Evolutionary conservation across 2,329 filamentous ascomycete species (phyloP), one percentile per base, ranked within the genome.

Genomic region (Xylariaceae sp.): DNA sequence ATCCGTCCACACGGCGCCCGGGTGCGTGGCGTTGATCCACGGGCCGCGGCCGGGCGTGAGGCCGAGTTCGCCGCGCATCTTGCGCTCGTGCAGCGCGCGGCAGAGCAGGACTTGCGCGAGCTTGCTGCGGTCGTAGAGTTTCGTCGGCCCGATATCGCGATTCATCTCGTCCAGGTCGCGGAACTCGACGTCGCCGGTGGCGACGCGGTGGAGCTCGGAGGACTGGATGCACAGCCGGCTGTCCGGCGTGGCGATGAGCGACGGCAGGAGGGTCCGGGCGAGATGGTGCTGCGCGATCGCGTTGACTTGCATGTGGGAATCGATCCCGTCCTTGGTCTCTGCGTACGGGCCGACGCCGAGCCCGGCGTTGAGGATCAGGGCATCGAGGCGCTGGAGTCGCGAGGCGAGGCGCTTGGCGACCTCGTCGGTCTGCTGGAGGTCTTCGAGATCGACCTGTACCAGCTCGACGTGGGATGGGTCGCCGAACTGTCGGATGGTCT

Each of bases 111-210:
- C 65, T 55, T 78, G 73, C 1, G 76, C 76, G 11, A 80, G 72
- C 62, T 80, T 80, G 6, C 71, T 73, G 48, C 77, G 73, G 44
- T 69, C 72, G 66, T 80, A 79, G n/a, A 79, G 68, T 27, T 72
- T 71, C 32, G 68, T 71, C 1, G 76, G 63, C 1, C 76, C 76
- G 46, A 80, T 73, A 52, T 79, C 76, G 34, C 70, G 65, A 58
- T 79, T 79, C 30, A 80, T 72, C 58, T 79, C 76, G 1, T 70
- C 64, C 12, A 77, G 52, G n/a, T 68, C 67, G n/a, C 64, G 64
- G 62, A 79, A 80, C 5, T 69, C 64, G 50, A 71, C 68, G 37
- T 62, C 67, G 47, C 62, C 62, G 5, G 71, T 72, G 2, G 70
- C 68, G 27, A 68, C 58, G 26, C 72, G 72, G 57, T 45, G 43